A percentile compares a stretch with the other conserved stretches of the same genome.
phyloP scores from a whole-genome alignment of 305 asterid species.

The Caryopteris hybrid region DNA sequence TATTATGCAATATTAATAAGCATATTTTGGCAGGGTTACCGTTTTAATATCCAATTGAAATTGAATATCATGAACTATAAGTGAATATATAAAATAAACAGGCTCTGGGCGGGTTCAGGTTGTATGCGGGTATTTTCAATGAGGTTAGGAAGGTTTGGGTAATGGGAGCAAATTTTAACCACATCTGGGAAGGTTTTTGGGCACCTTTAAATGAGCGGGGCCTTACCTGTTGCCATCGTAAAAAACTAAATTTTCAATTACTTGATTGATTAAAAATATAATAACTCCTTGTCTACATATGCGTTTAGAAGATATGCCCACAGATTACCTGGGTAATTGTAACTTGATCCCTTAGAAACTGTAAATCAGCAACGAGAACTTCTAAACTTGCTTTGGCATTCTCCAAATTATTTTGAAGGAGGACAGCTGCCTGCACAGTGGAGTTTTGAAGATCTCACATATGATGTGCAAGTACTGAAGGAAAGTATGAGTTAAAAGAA shows the following conservation, averaged over 20 bases:
- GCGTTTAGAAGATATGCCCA: background rate
- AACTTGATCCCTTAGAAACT: constrained; percentile 81
- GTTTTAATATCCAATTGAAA: too few relatives aligned
- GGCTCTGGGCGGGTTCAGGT: background rate
- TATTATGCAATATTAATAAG: too few relatives aligned
- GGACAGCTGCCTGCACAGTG: constrained; percentile 61
- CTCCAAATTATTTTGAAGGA: constrained; percentile 78
- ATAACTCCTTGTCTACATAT: constrained; percentile 38
- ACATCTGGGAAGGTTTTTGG: background rate
- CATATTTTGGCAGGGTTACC: too few relatives aligned
- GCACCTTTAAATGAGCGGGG: too few relatives aligned
- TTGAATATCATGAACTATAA: too few relatives aligned
- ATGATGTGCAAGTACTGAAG: background rate
- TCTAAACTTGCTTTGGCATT: constrained; percentile 91
- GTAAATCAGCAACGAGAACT: constrained; percentile 86
- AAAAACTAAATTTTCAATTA: constrained; percentile 38
- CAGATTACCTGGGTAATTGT: constrained; percentile 71
- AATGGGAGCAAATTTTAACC: background rate
- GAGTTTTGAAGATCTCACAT: constrained; percentile 6
- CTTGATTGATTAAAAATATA: constrained; percentile 36
- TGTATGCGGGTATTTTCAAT: background rate
- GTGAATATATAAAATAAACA: too few relatives aligned
- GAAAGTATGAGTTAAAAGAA: constrained; percentile 10
- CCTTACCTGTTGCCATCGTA: background rate
- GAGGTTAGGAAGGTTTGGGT: background rate